Base-by-base conservation (phyloP, 1,139 yeast genomes). In the Hyphopichia burtonii region DNA sequence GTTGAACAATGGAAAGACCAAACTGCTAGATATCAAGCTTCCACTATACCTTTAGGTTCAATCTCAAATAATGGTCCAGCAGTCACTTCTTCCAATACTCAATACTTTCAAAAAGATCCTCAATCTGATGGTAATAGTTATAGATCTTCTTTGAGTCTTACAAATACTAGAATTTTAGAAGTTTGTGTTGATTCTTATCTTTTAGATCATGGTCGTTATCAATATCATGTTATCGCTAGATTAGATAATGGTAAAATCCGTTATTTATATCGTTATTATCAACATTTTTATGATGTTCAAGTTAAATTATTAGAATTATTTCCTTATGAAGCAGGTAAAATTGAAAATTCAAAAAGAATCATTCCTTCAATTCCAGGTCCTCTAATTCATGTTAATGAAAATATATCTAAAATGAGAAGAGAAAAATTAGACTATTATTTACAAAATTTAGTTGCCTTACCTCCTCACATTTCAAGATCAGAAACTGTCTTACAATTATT, bases 361-460 rank as follows among this genome's bases (percentile, higher is more conserved):
- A 76, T 93, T 46, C 99, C 99, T 4, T 89, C 86, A 49, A 91
- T 94, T 58, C 99, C 99, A 0, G 99, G 99, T 1, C 99, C 99
- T 2, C 76, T 93, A 40, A 86, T 95, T 37, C 87, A 87, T 58
- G 96, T 93, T 40, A 90, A 91, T 49, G 98, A 91, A 58, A 79
- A 85, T 40, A 85, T 91, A 43, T 86, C 96, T 14, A 83, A 85
- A 53, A 86, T 88, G 59, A 78, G 99, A 55, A 76, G 93, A 51
- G 87, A 82, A 31, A 95, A 89, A 63, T 74, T 94, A 52, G 94
- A 93, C 63, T 81, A 82, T 44, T 93, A 93, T 59, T 82, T 94
- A 41, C 76, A 82, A 41, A 86, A 84, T 47, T 74, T 93, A 51
- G 76, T 89, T 36, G 74, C 79, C 35, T 73, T 93, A 55, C 98